Evolutionary conservation across 1,284 basidiomycete genomes (phyloP), one percentile per base, ranked within the genome.

Genomic region (Macrocystidia cucumis): DNA sequence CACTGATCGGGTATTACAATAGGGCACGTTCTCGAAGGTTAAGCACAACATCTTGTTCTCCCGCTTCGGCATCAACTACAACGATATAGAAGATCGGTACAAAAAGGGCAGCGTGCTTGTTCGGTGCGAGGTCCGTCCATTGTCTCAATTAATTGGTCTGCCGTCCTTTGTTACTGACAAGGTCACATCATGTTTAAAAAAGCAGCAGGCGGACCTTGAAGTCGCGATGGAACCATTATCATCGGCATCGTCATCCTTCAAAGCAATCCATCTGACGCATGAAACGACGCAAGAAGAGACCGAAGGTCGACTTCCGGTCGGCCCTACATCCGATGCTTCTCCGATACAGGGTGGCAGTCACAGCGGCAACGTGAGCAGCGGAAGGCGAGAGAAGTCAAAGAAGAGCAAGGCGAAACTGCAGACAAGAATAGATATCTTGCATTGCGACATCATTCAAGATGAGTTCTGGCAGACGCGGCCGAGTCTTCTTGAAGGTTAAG

Each of bases 31-130:
- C 17, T 88, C 91, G 1, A 78, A 82, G 37, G 74, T 87, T 42
- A 98, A 98, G 62, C 78, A 98, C 48, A 92, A 98, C 57, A 83
- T 97, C 3, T 63, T 98, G 1, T 95, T 85, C 58, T 67, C 72
- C 4, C 67, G 69, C 5, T 98, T 92, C 50, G 68, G 70, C 0
- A 79, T 95, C 49, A 98, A 98, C 54, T 98, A 98, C 53, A 93
- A 91, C 46, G 63, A 67, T 9, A 54, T 93, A 1, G 70, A 82
- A 3, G 69, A 73, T 2, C 72, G 86, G 44, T 96, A 75, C 52
- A 68, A 87, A 32, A 96, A 95, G 53, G 95, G 95, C 5, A 93
- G 85, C 42, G 72, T 90, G 1, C 57, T 97, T 5, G 73, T 92
- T 18, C 79, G 91, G 49, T 67, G 78, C 39, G 60, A 67, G 47